phyloP scores from a whole-genome alignment of 352 stramenopile species.

The Blastocystis sp. region DNA sequence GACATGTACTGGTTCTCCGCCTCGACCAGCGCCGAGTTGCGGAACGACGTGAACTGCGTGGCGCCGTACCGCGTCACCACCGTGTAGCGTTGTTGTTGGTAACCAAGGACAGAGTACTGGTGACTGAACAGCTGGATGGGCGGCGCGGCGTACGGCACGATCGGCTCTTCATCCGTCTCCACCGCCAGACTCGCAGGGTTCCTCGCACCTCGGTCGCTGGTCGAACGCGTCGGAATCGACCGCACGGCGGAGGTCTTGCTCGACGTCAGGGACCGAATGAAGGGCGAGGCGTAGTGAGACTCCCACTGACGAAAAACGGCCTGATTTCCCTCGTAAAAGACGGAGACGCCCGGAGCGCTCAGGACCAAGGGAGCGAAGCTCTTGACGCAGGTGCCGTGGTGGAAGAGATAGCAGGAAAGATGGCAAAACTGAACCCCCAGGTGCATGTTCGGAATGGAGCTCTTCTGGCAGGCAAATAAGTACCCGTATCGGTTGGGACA shows the following conservation, averaged over 20 bases:
- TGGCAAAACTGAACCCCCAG: neutral
- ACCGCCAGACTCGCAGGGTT: neutral
- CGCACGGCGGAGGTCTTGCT: neutral
- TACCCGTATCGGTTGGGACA: conserved; percentile 58
- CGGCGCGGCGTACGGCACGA: neutral
- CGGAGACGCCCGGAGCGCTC: neutral
- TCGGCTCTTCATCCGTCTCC: neutral
- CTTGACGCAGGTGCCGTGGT: neutral
- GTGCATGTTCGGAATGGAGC: neutral
- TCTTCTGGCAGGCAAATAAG: neutral
- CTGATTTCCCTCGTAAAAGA: conserved; percentile 6
- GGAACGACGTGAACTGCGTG: neutral
- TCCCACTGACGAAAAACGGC: neutral
- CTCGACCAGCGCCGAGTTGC: neutral
- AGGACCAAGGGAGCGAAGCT: conserved; percentile 26
- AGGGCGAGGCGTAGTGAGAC: neutral
- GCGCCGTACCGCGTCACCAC: neutral
- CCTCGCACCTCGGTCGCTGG: neutral
- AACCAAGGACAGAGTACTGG: neutral
- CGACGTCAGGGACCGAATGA: neutral
- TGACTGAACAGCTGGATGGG: neutral
- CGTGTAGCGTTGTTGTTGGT: neutral
- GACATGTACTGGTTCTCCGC: neutral
- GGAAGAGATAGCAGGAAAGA: conserved; percentile 25
- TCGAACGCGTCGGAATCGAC: neutral